phyloP scores from a whole-genome alignment of 2,329 filamentous ascomycete genomes.

The Hirsutella minnesotensis region DNA sequence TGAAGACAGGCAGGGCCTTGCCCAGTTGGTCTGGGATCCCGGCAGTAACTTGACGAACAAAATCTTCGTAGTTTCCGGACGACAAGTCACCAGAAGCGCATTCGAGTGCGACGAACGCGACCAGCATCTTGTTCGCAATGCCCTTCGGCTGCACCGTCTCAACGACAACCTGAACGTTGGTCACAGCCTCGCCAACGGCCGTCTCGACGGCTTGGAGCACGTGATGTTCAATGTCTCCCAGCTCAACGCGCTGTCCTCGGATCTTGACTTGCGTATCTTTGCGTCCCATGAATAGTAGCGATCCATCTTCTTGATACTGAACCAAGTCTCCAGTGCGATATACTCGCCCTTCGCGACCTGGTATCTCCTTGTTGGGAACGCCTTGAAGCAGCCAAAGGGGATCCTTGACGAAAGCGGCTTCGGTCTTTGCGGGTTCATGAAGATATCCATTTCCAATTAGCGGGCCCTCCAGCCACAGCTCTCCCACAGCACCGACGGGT shows the following conservation, averaged over 20 bases:
- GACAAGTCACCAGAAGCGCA: background rate
- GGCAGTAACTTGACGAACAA: background rate
- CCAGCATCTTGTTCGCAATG: slow-evolving; percentile 1
- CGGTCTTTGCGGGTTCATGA: slow-evolving; percentile 31
- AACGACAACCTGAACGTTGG: slow-evolving; percentile 1
- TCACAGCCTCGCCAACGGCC: background rate
- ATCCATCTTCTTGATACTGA: background rate
- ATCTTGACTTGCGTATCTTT: slow-evolving; percentile 3
- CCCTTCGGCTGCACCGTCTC: slow-evolving; percentile 3
- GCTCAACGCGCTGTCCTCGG: slow-evolving; percentile 1
- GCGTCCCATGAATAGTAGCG: background rate
- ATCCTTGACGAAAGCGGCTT: slow-evolving; percentile 29
- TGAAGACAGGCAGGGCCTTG: slow-evolving; percentile 4
- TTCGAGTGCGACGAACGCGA: slow-evolving; percentile 1
- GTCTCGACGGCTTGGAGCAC: background rate
- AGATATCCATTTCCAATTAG: slow-evolving; percentile 37
- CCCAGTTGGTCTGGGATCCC: background rate
- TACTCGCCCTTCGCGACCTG: slow-evolving; percentile 6
- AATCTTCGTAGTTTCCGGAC: background rate
- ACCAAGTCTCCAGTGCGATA: slow-evolving; percentile 26
- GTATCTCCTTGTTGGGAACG: background rate
- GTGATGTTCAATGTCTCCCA: slow-evolving; percentile 1
- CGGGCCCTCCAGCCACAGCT: slow-evolving; percentile 28
- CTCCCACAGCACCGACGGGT: slow-evolving; percentile 20
- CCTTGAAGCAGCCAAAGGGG: slow-evolving; percentile 14